phyloP scores from a whole-genome alignment of 768 basidiomycete genomes.

The Lactarius psammicola region DNA sequence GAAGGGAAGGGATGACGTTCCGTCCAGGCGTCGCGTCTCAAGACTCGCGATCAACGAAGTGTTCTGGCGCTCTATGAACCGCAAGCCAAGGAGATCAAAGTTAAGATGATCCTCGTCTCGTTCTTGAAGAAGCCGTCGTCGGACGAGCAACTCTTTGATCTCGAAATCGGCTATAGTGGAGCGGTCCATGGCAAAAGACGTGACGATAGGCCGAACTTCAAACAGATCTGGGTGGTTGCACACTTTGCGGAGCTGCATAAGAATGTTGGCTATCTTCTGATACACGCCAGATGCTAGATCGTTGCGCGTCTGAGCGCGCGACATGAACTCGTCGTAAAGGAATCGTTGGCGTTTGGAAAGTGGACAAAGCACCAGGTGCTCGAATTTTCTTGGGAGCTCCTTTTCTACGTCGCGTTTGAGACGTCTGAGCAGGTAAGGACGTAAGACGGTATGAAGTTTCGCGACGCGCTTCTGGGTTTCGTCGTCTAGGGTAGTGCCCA shows the following conservation, averaged over 20 bases:
- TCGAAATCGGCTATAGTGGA: slow-evolving; percentile 77
- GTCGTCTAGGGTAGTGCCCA: slow-evolving; percentile 70
- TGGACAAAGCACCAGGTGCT: slow-evolving; percentile 84
- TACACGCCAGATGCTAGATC: slow-evolving; percentile 84
- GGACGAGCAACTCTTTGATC: slow-evolving; percentile 84
- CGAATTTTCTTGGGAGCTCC: slow-evolving; percentile 89
- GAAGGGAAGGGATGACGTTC: slow-evolving; percentile 52
- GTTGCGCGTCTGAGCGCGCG: slow-evolving; percentile 75
- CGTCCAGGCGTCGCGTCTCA: slow-evolving; percentile 58
- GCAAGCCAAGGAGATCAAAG: slow-evolving; percentile 63
- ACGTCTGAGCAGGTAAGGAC: slow-evolving; percentile 93
- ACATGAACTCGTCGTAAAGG: slow-evolving; percentile 96
- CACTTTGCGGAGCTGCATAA: slow-evolving; percentile 98
- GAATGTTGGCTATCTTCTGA: slow-evolving; percentile 87
- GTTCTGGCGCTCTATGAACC: slow-evolving; percentile 57
- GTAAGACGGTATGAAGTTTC: slow-evolving; percentile 91
- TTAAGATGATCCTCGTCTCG: slow-evolving; percentile 53
- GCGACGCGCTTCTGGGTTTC: slow-evolving; percentile 82
- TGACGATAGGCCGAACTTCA: slow-evolving; percentile 81
- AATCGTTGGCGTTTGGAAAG: slow-evolving; percentile 92
- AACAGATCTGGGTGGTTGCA: slow-evolving; percentile 94
- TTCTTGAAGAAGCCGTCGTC: slow-evolving; percentile 64
- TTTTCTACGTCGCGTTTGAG: slow-evolving; percentile 98
- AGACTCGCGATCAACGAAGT: slow-evolving; percentile 51
- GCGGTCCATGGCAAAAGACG: slow-evolving; percentile 69